These are phyloP conservation scores for Xanthoconium separans DNA, from an alignment of 1,284 basidiomycete species.

Conservation along the genomic window DNA sequence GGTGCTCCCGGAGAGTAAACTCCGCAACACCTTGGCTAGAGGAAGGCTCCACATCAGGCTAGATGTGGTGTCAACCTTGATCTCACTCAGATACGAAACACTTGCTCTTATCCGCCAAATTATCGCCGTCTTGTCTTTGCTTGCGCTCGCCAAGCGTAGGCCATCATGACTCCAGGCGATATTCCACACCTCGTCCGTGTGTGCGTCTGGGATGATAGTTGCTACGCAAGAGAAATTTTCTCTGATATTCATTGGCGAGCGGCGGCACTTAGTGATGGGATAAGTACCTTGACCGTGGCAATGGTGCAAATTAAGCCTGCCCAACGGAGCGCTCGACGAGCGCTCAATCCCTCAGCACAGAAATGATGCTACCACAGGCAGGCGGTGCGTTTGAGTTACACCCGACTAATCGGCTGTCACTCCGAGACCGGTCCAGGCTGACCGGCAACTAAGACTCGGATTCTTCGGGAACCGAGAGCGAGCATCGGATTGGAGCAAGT, in stretches of 20 bases:
- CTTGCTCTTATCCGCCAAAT: slow-evolving; percentile 86
- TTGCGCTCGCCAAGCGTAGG: slow-evolving; percentile 79
- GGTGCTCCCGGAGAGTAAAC: slow-evolving; percentile 70
- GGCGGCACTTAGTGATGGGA: too few relatives aligned
- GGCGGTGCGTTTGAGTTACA: too few relatives aligned
- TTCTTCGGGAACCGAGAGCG: neutral
- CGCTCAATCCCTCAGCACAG: too few relatives aligned
- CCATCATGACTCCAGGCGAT: slow-evolving; percentile 95
- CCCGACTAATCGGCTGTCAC: too few relatives aligned
- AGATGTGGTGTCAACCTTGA: slow-evolving; percentile 11
- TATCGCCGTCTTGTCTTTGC: slow-evolving; percentile 84
- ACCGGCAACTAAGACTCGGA: too few relatives aligned
- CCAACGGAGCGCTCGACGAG: too few relatives aligned
- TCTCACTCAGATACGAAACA: slow-evolving; percentile 14
- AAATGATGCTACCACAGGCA: too few relatives aligned
- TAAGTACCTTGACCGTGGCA: slow-evolving; percentile 91
- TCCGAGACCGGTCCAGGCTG: too few relatives aligned
- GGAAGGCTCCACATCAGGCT: slow-evolving; percentile 51
- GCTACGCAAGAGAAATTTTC: slow-evolving; percentile 83
- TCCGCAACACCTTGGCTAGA: slow-evolving; percentile 60
- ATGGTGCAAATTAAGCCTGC: slow-evolving; percentile 38
- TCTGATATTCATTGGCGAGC: slow-evolving; percentile 61
- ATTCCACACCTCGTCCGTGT: slow-evolving; percentile 94
- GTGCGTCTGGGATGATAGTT: slow-evolving; percentile 81
- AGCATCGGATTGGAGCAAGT: neutral